A percentile compares a stretch with the other conserved stretches of the same genome.
phyloP scores from a whole-genome alignment of 2,329 filamentous ascomycete species.

The Monosporascus sp. region DNA sequence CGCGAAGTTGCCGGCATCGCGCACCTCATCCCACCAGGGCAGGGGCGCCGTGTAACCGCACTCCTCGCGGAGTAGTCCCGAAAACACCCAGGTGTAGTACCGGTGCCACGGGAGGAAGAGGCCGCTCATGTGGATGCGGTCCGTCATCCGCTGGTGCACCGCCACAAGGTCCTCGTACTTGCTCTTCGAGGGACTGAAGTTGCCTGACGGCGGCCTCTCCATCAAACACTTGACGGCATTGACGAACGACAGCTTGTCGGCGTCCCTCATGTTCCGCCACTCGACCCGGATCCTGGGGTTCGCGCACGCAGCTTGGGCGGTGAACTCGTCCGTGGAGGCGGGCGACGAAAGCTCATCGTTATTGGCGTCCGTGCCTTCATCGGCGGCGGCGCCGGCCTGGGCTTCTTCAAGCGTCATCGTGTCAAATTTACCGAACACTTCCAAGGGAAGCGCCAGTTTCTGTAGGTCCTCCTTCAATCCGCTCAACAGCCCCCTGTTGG shows the following conservation, averaged over 20 bases:
- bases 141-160: slow-evolving; percentile 29
- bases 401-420: slow-evolving; percentile 22
- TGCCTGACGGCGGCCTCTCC: slow-evolving; percentile 21
- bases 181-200: slow-evolving; percentile 19
- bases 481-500: slow-evolving; percentile 6
- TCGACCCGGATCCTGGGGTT: slow-evolving; percentile 22
- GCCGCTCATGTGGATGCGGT: slow-evolving; percentile 25
- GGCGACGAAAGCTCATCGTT: not conserved
- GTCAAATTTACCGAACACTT: slow-evolving; percentile 22
- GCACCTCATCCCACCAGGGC: slow-evolving; percentile 36
- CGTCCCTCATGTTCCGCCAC: slow-evolving; percentile 25
- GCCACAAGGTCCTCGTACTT: slow-evolving; percentile 34
- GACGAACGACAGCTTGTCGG: slow-evolving; percentile 26
- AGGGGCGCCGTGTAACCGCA: slow-evolving; percentile 30
- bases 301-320: slow-evolving; percentile 14
- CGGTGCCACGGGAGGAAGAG: slow-evolving; percentile 36
- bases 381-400: slow-evolving; percentile 11
- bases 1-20: slow-evolving; percentile 27
- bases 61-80: slow-evolving; percentile 31
- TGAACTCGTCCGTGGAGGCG: slow-evolving; percentile 11
- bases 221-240: slow-evolving; percentile 29
- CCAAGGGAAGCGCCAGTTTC: slow-evolving; percentile 4
- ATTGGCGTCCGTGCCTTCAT: slow-evolving; percentile 3
- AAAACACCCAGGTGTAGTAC: slow-evolving; percentile 30
- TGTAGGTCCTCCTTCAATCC: slow-evolving; percentile 2